Conservation (phyloP, 2,329 filamentous ascomycete species). For the Ophiocordyceps sinensis region DNA sequence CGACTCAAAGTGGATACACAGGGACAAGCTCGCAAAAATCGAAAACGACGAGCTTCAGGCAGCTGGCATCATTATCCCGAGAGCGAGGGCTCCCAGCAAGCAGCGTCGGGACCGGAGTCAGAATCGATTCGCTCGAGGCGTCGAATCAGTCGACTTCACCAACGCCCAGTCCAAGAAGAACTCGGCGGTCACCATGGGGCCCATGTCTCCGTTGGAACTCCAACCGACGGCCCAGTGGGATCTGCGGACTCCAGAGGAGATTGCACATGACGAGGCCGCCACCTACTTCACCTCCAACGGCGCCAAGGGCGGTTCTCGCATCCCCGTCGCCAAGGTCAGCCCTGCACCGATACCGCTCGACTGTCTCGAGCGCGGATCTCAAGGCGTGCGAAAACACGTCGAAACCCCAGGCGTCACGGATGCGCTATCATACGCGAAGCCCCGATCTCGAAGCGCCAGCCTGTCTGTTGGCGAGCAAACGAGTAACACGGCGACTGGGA, state of each 20-base stretch:
- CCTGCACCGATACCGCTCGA: conserved; percentile 60
- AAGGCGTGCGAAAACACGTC: conserved; percentile 46
- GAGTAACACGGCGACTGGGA: conserved; percentile 6
- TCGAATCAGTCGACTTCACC: conserved; percentile 14
- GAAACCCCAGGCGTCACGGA: conserved; percentile 33
- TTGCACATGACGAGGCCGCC: conserved; percentile 43
- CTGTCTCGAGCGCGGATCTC: conserved; percentile 60
- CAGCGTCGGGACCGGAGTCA: conserved; percentile 23
- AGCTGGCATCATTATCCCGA: conserved; percentile 52
- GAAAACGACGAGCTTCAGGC: conserved; percentile 70
- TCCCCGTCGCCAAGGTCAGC: conserved; percentile 72
- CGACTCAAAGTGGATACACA: conserved; percentile 69
- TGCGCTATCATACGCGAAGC: conserved; percentile 41
- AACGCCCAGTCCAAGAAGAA: conserved; percentile 26
- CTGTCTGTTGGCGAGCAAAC: conserved; percentile 26
- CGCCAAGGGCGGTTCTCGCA: conserved; percentile 57
- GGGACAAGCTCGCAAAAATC: conserved; percentile 70
- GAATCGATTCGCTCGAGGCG: conserved; percentile 18
- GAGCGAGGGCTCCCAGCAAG: conserved; percentile 37
- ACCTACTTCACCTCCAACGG: conserved; percentile 37
- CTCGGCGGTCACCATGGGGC: conserved; percentile 24
- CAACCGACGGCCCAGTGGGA: conserved; percentile 40
- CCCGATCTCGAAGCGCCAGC: conserved; percentile 58
- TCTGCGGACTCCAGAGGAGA: conserved; percentile 63
- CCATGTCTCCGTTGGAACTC: conserved; percentile 2